Evolutionary conservation across 768 basidiomycete species (phyloP).

Genomic region (Cystofilobasidium bisporidii): DNA sequence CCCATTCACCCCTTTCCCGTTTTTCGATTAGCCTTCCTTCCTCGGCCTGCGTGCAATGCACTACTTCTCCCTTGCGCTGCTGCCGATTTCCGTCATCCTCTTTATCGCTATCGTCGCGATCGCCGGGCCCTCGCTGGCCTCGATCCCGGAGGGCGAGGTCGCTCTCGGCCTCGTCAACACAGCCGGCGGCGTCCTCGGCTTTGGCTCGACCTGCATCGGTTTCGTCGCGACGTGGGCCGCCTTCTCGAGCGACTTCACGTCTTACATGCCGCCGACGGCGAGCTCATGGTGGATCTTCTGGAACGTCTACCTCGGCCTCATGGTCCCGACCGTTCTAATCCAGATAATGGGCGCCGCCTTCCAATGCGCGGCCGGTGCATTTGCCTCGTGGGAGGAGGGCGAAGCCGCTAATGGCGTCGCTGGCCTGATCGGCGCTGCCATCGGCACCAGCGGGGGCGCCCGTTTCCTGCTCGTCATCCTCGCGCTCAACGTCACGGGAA

Average conservation of each 20-base stretch:
- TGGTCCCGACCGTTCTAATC: slow-evolving; percentile 36
- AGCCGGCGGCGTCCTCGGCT: slow-evolving; percentile 34
- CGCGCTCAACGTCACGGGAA: slow-evolving; percentile 65
- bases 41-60: slow-evolving; percentile 38
- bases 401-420: slow-evolving; percentile 33
- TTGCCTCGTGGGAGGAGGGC: slow-evolving; percentile 33
- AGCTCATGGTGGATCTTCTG: slow-evolving; percentile 33
- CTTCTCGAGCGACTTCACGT: slow-evolving; percentile 39
- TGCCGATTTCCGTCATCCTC: slow-evolving; percentile 37
- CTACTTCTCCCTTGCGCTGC: slow-evolving; percentile 36
- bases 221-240: slow-evolving; percentile 38
- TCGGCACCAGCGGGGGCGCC: slow-evolving; percentile 32
- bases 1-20: background rate
- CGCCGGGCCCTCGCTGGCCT: slow-evolving; percentile 27
- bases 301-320: slow-evolving; percentile 35
- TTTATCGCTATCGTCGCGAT: slow-evolving; percentile 36
- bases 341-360: slow-evolving; percentile 37
- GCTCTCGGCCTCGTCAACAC: slow-evolving; percentile 27
- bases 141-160: background rate
- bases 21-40: slow-evolving; percentile 34
- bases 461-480: slow-evolving; percentile 46
- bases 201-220: slow-evolving; percentile 38
- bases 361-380: slow-evolving; percentile 34
- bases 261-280: slow-evolving; percentile 34
- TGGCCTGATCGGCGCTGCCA: slow-evolving; percentile 35